Evolutionary conservation across 2,329 filamentous ascomycete species (phyloP), one percentile per base, ranked within the genome.

Genomic region (Diaporthe australafricana): DNA sequence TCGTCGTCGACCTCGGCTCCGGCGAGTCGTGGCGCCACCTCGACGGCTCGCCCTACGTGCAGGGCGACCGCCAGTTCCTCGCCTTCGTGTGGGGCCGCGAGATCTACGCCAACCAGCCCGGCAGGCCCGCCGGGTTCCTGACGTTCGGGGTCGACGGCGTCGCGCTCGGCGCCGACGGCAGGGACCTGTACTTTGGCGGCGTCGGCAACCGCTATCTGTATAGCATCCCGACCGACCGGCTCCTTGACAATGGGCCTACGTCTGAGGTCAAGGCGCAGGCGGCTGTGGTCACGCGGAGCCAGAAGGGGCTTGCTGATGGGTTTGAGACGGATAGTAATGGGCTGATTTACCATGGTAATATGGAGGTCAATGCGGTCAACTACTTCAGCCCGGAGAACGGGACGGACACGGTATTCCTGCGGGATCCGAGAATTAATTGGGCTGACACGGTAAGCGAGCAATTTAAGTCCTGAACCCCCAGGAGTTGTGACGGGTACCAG

Each of bases 281-380:
- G 32, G 80, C 81, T 0, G 83, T 88, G 9, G 75, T 79, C 20
- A 84, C 82, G 30, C 80, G 80, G 5, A 84, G 84, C 1, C 80
- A 88, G 72, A 85, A 86, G 38, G 87, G 87, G 5, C 80, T 87
- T 2, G 86, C 83, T 4, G 87, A 88, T 76, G 86, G 87, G 0
- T 82, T 87, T 56, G 86, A 88, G 76, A 87, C 83, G 1, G 87
- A 88, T 68, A 82, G 81, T 7, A 87, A 87, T 73, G 83, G 82
- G 0, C 79, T 83, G 62, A 81, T 88, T 32, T 88, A 88, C 66
- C 79, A 81, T 32, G 86, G 85, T 0, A 86, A 86, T 70, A 82
- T 84, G 73, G 87, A 89, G 78, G 81, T 84, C 63, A 86, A 87
- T 72, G 82, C 84, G 0, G 81, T 88, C 60, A 78, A 79, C 27